These are phyloP conservation scores for Triadica sebifera DNA, from an alignment of 345 rosid genomes.

Conservation along the genomic window DNA sequence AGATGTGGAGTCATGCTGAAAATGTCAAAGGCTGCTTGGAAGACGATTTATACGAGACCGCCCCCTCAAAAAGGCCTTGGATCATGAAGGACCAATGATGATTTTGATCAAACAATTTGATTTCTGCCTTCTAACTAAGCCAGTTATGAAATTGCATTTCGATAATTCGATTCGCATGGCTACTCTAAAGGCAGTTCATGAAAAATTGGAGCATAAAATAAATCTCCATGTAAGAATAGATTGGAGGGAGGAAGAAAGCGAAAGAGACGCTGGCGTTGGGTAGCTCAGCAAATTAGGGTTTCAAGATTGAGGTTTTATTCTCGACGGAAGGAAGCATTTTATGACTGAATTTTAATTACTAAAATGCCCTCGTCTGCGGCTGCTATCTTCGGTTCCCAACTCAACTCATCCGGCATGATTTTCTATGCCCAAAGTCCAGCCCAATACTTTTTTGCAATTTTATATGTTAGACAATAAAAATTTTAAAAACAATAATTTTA, in stretches of 20 bases:
- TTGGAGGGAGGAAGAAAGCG: not conserved
- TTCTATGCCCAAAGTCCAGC: not conserved
- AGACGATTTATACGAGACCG: constrained; percentile 2
- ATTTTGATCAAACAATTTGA: constrained; percentile 4
- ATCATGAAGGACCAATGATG: not conserved
- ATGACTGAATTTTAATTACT: not conserved
- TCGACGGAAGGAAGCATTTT: not conserved
- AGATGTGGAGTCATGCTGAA: not conserved
- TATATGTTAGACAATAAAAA: no score
- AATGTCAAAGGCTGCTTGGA: constrained; percentile 28
- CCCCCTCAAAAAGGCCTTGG: constrained; percentile 19
- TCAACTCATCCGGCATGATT: not conserved
- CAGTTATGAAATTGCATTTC: constrained; percentile 16
- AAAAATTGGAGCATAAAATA: no score
- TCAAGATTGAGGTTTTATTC: not conserved
- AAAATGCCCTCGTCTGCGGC: not conserved
- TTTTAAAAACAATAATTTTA: no score
- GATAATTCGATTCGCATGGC: not conserved
- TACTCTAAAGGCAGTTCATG: not conserved
- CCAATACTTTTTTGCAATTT: no score
- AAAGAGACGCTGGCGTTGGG: no score
- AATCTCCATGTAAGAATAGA: not conserved
- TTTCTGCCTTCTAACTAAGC: constrained; percentile 40
- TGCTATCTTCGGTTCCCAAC: not conserved
- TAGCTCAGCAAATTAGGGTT: not conserved